Conservation (phyloP, 2,329 filamentous ascomycete genomes). For the Fulvia fulva region DNA sequence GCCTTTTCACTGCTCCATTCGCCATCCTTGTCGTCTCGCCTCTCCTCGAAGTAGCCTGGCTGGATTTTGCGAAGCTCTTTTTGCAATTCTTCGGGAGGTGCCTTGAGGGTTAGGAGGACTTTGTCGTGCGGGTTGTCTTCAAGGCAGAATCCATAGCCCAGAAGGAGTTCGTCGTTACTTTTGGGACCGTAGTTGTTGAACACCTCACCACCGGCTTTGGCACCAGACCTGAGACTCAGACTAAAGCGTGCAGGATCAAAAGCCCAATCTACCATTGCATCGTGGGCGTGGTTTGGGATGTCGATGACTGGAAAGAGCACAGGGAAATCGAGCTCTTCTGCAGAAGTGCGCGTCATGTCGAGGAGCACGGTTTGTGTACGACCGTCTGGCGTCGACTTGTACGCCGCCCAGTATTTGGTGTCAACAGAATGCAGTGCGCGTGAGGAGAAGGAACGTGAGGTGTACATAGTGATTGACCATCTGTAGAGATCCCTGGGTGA, state of each 20-base stretch:
- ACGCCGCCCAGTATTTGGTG: slow-evolving; percentile 36
- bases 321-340: slow-evolving; percentile 37
- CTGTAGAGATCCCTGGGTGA: slow-evolving; percentile 43
- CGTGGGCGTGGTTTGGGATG: slow-evolving; percentile 46
- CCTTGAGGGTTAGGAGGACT: slow-evolving; percentile 41
- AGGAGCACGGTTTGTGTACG: slow-evolving; percentile 32
- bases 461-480: slow-evolving; percentile 52
- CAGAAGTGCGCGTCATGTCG: slow-evolving; percentile 31
- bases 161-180: slow-evolving; percentile 50
- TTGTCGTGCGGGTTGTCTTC: slow-evolving; percentile 46
- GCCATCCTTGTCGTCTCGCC: slow-evolving; percentile 9
- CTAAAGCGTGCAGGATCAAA: slow-evolving; percentile 39
- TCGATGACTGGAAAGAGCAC: slow-evolving; percentile 51
- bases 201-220: slow-evolving; percentile 40
- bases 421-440: slow-evolving; percentile 31
- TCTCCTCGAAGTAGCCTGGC: slow-evolving; percentile 33
- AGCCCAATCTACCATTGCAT: slow-evolving; percentile 47
- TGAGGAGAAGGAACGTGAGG: slow-evolving; percentile 50
- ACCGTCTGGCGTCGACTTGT: slow-evolving; percentile 29
- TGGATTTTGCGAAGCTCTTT: slow-evolving; percentile 27
- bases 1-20: slow-evolving; percentile 35
- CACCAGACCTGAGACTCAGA: slow-evolving; percentile 35
- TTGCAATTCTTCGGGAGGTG: slow-evolving; percentile 38
- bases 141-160: slow-evolving; percentile 52
- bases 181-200: slow-evolving; percentile 55